A percentile compares a stretch with the other conserved stretches of the same genome.
Evolutionary conservation across 2,329 filamentous ascomycete genomes (phyloP).

Genomic region (Hymenoscyphus fraxineus): DNA sequence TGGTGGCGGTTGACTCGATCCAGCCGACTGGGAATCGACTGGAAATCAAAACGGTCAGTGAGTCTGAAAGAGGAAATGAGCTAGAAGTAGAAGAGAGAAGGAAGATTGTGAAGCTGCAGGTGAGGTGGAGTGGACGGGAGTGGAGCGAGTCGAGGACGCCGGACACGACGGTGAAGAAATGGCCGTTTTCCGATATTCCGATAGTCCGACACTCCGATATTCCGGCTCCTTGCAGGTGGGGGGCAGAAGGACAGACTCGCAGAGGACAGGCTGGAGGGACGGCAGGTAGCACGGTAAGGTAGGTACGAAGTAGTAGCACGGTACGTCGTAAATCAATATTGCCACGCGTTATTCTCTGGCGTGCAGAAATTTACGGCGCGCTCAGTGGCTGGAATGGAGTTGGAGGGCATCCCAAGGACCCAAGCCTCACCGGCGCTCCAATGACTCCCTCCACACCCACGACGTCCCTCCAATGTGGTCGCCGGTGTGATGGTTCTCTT

Average conservation of each 20-base stretch:
- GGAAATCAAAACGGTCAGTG: background rate
- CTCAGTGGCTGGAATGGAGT: background rate
- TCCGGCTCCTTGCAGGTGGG: too few species aligned
- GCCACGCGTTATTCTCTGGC: background rate
- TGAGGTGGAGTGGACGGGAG: background rate
- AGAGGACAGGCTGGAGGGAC: too few species aligned
- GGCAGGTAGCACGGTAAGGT: too few species aligned
- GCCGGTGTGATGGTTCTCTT: too few species aligned
- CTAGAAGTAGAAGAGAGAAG: constrained; percentile 1
- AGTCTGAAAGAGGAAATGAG: constrained; percentile 2
- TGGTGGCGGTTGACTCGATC: background rate
- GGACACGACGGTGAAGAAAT: too few species aligned
- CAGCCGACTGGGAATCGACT: background rate
- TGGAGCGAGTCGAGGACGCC: too few species aligned
- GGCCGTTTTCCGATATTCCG: too few species aligned
- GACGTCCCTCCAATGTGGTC: too few species aligned
- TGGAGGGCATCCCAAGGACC: background rate
- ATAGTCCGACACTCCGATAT: too few species aligned
- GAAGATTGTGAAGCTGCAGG: background rate
- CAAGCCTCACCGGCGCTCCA: background rate
- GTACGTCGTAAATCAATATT: background rate
- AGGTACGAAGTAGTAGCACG: too few species aligned
- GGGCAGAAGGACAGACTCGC: too few species aligned
- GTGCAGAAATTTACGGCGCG: background rate
- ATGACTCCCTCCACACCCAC: background rate